Evolutionary conservation across 1,284 basidiomycete genomes (phyloP), one percentile per base, ranked within the genome.

Genomic region (Cryptococcus deneoformans): DNA sequence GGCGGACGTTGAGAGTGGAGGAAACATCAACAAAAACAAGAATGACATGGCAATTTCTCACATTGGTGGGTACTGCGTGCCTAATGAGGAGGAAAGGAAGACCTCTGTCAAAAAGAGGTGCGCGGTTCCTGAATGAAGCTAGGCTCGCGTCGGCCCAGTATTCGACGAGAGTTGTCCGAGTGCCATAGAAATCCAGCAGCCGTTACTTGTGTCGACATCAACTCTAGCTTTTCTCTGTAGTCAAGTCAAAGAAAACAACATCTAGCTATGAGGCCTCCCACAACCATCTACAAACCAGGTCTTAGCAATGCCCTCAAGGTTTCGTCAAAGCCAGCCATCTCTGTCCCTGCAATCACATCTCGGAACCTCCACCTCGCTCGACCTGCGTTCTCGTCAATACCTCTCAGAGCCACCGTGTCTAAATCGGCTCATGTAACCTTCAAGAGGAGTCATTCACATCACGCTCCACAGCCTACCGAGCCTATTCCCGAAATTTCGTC

Each of bases 401-500:
- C n/a, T 1, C n/a, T n/a, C 29, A 29, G 5, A 29, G 29, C 29
- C 29, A 29, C 5, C 29, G 3, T 29, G 29, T 29, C 29, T 29
- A 4, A 29, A 29, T 29, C 29, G 29, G 29, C 29, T 29, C 29
- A 4, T 29, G 29, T 29, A 29, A 29, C 34, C 46, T 12, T 8
- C 46, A 24, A 51, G 50, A 12, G 29, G 29, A 40, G 1, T 39
- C 50, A 40, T 11, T 37, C 36, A n/a, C 50, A 51, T 39, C n/a
- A 39, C 4, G 50, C 50, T 29, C 47, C 20, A 6, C 14, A 40
- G 12, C 29, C 34, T 45, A 20, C n/a, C 5, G 51, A 49, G 8
- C 44, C 53, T 2, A 58, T 61, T 24, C 60, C 60, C 11, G 49
- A 47, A 14, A 71, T 77, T 42, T 38, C 60, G 0, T 14, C 57